Evolutionary conservation across 192 early-diverging fungal genomes (phyloP), one percentile per base, ranked within the genome.

Genomic region (Lunasporangiospora selenospora): DNA sequence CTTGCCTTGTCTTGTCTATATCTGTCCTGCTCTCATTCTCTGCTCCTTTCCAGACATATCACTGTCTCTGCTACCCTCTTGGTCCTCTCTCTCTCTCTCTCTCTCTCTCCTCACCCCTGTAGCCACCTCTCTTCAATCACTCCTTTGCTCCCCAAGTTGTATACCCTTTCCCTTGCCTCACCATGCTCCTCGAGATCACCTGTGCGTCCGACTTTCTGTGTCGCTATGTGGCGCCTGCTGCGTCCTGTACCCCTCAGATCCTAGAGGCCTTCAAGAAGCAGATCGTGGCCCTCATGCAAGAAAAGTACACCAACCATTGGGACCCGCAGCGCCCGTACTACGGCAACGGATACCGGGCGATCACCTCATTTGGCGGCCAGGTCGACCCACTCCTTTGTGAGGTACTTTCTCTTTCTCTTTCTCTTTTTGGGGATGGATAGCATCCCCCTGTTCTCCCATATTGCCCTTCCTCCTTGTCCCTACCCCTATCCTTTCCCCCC

Each of bases 291-390:
- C 37, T 83, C 6, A 78, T 93, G 63, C 44, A 71, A 6, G 70
- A 75, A 31, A 86, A 83, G 54, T 93, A 87, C 56, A 54, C 59
- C 41, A 82, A 85, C 36, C 92, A 93, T 56, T 93, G 92, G 92
- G 81, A 93, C 50, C 43, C 82, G 6, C 73, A 85, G 38, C 75
- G 80, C 33, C 89, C 92, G 15, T 70, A 65, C 40, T 67, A 61
- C 18, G 92, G 92, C 49, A 92, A 90, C 67, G 92, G 79, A 23
- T 94, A 89, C 80, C 79, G 92, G 76, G 86, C 90, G 21, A 80
- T 94, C 57, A 85, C 88, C 37, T 88, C 86, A 60, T 90, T 88
- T 77, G 83, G 81, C 49, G 84, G 84, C 27, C 65, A 78, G 33
- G 77, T 90, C 16, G 92, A 94, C 75, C 60, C 81, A 15, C 58